These are phyloP conservation scores for Styphnolobium japonicum DNA, from an alignment of 306 rosid genomes.

Conservation along the genomic window DNA sequence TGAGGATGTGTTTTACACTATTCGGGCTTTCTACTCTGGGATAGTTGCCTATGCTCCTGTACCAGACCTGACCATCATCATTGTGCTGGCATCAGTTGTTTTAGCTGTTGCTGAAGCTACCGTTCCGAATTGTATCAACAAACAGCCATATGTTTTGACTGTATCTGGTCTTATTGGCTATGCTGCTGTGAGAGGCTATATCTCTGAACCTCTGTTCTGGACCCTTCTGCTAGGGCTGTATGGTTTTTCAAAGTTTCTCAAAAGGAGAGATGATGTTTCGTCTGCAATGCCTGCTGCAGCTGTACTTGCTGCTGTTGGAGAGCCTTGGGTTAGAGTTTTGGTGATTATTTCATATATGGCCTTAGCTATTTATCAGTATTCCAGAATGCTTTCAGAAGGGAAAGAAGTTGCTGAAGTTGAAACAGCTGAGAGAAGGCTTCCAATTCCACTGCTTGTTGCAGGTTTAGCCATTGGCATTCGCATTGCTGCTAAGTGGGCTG, in stretches of 20 bases:
- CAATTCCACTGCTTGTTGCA: constrained; percentile 66
- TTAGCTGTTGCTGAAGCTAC: constrained; percentile 79
- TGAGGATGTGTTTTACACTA: constrained; percentile 54
- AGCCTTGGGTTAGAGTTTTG: constrained; percentile 85
- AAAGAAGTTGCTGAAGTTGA: constrained; percentile 42
- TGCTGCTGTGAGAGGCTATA: constrained; percentile 68
- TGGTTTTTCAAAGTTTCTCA: constrained; percentile 58
- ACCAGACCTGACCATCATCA: constrained; percentile 53
- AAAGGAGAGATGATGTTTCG: constrained; percentile 69
- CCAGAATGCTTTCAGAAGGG: constrained; percentile 42
- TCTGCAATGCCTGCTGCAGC: constrained; percentile 80
- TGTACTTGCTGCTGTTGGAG: constrained; percentile 83
- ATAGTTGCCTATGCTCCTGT: constrained; percentile 71
- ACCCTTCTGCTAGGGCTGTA: constrained; percentile 64
- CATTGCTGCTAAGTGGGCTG: constrained; percentile 88
- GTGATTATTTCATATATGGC: constrained; percentile 55
- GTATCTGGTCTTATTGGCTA: constrained; percentile 70
- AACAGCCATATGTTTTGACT: constrained; percentile 74
- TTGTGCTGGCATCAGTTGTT: constrained; percentile 64
- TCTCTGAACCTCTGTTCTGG: constrained; percentile 92
- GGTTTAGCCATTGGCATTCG: constrained; percentile 82
- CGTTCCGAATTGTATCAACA: constrained; percentile 56
- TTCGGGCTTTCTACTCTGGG: constrained; percentile 74
- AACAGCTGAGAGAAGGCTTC: constrained; percentile 43
- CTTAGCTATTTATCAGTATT: constrained; percentile 60